Evolutionary conservation across 75 land plant genomes (phyloP).

Genomic region (Picea sitchensis): DNA sequence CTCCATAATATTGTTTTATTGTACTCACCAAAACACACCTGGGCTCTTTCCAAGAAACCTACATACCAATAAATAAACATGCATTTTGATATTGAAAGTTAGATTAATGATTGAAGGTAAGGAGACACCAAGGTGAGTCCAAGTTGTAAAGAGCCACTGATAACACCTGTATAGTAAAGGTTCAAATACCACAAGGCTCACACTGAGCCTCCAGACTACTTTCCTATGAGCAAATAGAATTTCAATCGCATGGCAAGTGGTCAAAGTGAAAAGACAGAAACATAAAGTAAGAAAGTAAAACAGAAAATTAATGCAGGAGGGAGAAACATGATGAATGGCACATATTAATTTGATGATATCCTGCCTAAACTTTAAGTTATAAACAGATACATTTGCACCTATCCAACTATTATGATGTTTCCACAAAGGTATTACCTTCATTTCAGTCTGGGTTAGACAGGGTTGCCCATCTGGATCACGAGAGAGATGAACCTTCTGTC

Average conservation of each 20-base stretch:
- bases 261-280: not conserved
- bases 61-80: not conserved
- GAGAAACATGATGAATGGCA: not conserved
- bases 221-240: not conserved
- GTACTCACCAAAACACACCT: not conserved
- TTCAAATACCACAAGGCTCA: not conserved
- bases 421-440: slow-evolving; percentile 35
- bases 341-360: not conserved
- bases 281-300: not conserved
- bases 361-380: not conserved
- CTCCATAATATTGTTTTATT: not conserved
- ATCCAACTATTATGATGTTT: not conserved
- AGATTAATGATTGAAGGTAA: not conserved
- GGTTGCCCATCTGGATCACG: slow-evolving; percentile 86
- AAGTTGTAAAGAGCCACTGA: not conserved
- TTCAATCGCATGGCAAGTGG: not conserved
- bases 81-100: not conserved
- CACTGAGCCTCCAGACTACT: not conserved
- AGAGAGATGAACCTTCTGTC: slow-evolving; percentile 81
- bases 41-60: not conserved
- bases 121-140: not conserved
- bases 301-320: not conserved
- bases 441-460: slow-evolving; percentile 80
- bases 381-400: not conserved
- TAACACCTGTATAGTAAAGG: not conserved